Evolutionary conservation across 2,329 filamentous ascomycete genomes (phyloP).

Genomic region (Neonectria hederae): DNA sequence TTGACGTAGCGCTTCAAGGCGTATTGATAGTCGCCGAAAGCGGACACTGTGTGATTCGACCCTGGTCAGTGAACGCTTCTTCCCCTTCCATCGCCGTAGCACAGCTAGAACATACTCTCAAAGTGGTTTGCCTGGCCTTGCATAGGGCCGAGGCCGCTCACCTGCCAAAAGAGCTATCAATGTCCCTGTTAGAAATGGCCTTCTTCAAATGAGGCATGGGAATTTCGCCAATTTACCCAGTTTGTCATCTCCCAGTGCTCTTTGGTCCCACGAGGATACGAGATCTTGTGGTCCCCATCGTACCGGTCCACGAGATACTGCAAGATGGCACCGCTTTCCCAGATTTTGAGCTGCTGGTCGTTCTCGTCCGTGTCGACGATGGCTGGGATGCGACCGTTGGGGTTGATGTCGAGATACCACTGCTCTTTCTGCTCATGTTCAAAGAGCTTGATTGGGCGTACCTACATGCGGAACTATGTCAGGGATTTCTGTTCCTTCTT

Average conservation of each 20-base stretch:
- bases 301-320: slow-evolving; percentile 86
- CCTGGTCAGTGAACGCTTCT: not conserved
- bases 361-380: slow-evolving; percentile 81
- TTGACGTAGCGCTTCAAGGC: slow-evolving; percentile 84
- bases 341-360: slow-evolving; percentile 78
- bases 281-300: slow-evolving; percentile 83
- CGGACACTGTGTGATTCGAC: not conserved
- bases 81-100: not conserved
- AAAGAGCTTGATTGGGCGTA: slow-evolving; percentile 71
- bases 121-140: slow-evolving; percentile 87
- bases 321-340: slow-evolving; percentile 85
- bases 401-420: slow-evolving; percentile 92
- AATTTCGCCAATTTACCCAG: slow-evolving; percentile 63
- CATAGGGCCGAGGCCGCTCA: slow-evolving; percentile 84
- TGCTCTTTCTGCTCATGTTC: slow-evolving; percentile 83
- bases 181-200: not conserved
- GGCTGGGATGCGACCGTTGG: slow-evolving; percentile 91
- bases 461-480: slow-evolving; percentile 40
- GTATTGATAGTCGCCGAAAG: slow-evolving; percentile 76
- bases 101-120: slow-evolving; percentile 56
- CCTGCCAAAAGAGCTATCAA: slow-evolving; percentile 72
- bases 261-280: slow-evolving; percentile 74
- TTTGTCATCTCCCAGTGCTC: slow-evolving; percentile 84
- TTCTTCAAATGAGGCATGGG: not conserved
- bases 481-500: not conserved